Evolutionary conservation across 1,284 basidiomycete genomes (phyloP), one percentile per base, ranked within the genome.

Genomic region (Papiliotrema flavescens): DNA sequence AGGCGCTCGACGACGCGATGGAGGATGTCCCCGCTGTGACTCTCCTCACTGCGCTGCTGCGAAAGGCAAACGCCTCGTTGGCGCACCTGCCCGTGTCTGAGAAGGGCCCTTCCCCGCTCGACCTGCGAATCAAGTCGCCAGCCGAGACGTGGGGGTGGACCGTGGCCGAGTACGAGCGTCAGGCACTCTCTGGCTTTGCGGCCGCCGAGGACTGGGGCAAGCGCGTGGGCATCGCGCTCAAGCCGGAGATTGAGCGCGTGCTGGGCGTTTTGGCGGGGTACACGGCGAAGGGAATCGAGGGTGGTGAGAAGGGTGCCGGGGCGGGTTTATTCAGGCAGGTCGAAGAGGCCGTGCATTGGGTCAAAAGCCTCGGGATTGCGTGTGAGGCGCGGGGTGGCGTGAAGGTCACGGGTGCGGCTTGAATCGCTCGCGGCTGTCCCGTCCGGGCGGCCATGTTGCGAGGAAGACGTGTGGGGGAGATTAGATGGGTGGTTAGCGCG

Each of bases 21-120:
- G 76, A 78, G 59, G 76, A 78, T 57, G 61, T 77, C 17, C 76
- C 75, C 8, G 65, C 74, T 4, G 65, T 77, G 15, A 59, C 66
- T 9, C 68, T 78, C 19, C 74, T 76, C 57, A 64, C 67, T 22
- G 45, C 75, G 4, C 57, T 77, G 3, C 59, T 56, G 35, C 66
- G 66, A n/a, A 62, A 66, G 40, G 69, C 71, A 49, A 77, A 76
- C 62, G 22, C 51, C 3, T 50, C 65, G 1, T 59, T 75, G 2
- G 42, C 59, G 3, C 64, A 11, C 53, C 50, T 23, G 8, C 54
- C 48, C 37, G 22, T 42, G 8, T 50, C 49, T 40, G 53, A 57
- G 20, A 61, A 59, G 47, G 53, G 44, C 8, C 49, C 49, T 4
- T 34, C 47, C 22, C 43, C 56, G 13, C 26, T 13, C 45, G 60